Evolutionary conservation across 352 stramenopile species (phyloP).

Genomic region (Pythium oligandrum): DNA sequence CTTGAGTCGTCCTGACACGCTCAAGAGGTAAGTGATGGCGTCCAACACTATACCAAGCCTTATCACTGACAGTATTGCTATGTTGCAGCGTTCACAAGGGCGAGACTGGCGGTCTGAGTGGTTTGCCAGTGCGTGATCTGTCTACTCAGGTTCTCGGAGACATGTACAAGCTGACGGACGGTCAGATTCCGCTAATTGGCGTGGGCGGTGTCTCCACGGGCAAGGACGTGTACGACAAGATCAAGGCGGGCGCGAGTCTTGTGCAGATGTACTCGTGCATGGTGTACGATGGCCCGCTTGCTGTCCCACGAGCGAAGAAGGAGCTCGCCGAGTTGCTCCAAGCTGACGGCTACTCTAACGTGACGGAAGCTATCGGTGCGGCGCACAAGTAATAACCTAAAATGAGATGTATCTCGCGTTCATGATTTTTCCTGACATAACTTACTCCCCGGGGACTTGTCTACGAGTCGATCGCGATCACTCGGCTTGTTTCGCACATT

Average conservation of each 20-base stretch:
- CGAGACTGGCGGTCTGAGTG: slow-evolving; percentile 94
- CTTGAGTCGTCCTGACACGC: slow-evolving; percentile 76
- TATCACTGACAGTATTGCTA: not conserved
- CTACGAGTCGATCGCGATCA: slow-evolving; percentile 28
- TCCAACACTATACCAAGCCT: not conserved
- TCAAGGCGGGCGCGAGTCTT: slow-evolving; percentile 93
- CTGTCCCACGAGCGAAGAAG: slow-evolving; percentile 85
- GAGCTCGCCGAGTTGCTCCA: slow-evolving; percentile 81
- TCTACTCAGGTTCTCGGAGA: slow-evolving; percentile 93
- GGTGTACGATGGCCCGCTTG: slow-evolving; percentile 87
- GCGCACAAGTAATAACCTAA: slow-evolving; percentile 41
- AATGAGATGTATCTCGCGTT: too few relatives aligned
- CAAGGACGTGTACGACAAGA: slow-evolving; percentile 97
- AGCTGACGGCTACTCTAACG: slow-evolving; percentile 75
- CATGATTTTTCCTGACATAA: too few relatives aligned
- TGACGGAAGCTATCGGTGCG: slow-evolving; percentile 84
- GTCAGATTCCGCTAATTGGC: slow-evolving; percentile 94
- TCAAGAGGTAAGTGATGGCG: slow-evolving; percentile 44
- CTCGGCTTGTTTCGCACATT: slow-evolving; percentile 53
- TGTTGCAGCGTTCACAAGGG: slow-evolving; percentile 44
- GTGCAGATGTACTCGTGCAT: slow-evolving; percentile 95
- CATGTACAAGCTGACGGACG: slow-evolving; percentile 94
- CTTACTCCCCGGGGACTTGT: too few relatives aligned
- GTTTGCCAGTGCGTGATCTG: slow-evolving; percentile 88
- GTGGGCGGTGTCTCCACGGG: slow-evolving; percentile 91